These are phyloP conservation scores for Davidsoniella eucalypti DNA, from an alignment of 2,329 filamentous ascomycete species.

Conservation along the genomic window DNA sequence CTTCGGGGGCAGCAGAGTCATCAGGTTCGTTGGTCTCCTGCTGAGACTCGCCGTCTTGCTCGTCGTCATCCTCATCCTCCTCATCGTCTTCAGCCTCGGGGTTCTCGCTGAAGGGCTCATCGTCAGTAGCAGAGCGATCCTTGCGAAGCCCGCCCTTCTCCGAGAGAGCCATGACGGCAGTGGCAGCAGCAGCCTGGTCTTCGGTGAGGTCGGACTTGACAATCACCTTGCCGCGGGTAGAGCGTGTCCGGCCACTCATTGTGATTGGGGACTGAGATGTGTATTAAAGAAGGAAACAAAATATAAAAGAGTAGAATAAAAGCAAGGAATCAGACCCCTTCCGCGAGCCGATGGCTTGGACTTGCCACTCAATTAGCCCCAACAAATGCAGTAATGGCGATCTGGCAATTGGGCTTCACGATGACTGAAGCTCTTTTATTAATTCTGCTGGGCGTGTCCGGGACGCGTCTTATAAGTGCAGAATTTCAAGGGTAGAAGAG, in stretches of 20 bases:
- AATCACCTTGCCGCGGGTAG: slow-evolving; percentile 7
- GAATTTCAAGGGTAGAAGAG: slow-evolving; percentile 12
- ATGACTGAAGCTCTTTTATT: background rate
- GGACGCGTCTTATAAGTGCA: background rate
- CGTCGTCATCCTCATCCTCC: slow-evolving; percentile 1
- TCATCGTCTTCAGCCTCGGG: slow-evolving; percentile 2
- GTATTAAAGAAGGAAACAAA: too few species aligned
- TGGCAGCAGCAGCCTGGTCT: slow-evolving; percentile 11
- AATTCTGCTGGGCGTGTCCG: too few species aligned
- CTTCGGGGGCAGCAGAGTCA: slow-evolving; percentile 3
- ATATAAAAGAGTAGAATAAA: too few species aligned
- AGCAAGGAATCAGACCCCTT: too few species aligned
- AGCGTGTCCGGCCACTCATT: slow-evolving; percentile 12
- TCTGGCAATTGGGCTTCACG: too few species aligned
- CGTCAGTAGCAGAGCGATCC: slow-evolving; percentile 6
- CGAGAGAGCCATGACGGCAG: slow-evolving; percentile 11
- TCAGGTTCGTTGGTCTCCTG: background rate
- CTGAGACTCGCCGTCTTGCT: background rate
- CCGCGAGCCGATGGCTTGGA: too few species aligned
- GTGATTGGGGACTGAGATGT: background rate
- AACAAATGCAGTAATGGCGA: background rate
- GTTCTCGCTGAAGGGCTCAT: background rate
- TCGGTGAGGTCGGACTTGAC: slow-evolving; percentile 3
- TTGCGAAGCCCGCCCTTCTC: slow-evolving; percentile 7
- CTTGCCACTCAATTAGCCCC: too few species aligned